Percentiles rank a stretch among this genome's conserved stretches.
These are phyloP conservation scores for Lyophyllum shimeji DNA, from an alignment of 768 basidiomycete genomes.

Conservation along the genomic window DNA sequence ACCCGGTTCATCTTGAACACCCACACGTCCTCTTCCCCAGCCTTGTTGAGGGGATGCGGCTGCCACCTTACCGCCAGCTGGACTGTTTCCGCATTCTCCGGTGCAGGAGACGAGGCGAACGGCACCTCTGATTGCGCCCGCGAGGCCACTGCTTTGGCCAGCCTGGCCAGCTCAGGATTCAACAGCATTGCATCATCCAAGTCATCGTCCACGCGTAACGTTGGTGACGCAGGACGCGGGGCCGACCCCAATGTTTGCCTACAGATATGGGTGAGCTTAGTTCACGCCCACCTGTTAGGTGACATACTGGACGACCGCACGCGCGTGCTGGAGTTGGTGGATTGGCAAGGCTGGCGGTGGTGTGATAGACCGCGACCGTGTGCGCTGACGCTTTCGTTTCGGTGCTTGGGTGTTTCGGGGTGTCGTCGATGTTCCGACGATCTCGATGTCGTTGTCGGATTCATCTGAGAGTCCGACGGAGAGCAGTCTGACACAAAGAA, in stretches of 20 bases:
- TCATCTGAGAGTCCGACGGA: constrained; percentile 43
- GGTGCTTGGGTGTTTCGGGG: constrained; percentile 30
- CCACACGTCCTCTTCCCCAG: constrained; percentile 41
- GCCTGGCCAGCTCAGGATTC: constrained; percentile 63
- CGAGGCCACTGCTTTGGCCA: constrained; percentile 38
- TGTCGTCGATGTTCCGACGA: constrained; percentile 22
- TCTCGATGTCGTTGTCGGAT: constrained; percentile 44
- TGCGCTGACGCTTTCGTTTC: constrained; percentile 47
- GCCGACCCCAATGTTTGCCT: constrained; percentile 49
- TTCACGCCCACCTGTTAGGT: not conserved
- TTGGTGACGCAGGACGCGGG: constrained; percentile 49
- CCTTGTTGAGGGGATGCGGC: constrained; percentile 56
- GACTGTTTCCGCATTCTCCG: constrained; percentile 36
- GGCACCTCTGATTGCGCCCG: constrained; percentile 18
- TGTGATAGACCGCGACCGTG: constrained; percentile 72
- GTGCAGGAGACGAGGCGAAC: constrained; percentile 29
- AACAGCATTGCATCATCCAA: constrained; percentile 50
- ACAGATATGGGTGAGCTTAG: not conserved
- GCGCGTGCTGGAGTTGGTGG: constrained; percentile 55
- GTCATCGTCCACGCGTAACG: constrained; percentile 36
- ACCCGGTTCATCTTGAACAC: constrained; percentile 62
- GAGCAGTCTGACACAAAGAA: constrained; percentile 30
- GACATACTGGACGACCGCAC: constrained; percentile 59
- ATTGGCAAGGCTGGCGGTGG: constrained; percentile 66
- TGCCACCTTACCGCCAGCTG: constrained; percentile 61